phyloP scores from a whole-genome alignment of 352 stramenopile species.

The Phytophthora pini region DNA sequence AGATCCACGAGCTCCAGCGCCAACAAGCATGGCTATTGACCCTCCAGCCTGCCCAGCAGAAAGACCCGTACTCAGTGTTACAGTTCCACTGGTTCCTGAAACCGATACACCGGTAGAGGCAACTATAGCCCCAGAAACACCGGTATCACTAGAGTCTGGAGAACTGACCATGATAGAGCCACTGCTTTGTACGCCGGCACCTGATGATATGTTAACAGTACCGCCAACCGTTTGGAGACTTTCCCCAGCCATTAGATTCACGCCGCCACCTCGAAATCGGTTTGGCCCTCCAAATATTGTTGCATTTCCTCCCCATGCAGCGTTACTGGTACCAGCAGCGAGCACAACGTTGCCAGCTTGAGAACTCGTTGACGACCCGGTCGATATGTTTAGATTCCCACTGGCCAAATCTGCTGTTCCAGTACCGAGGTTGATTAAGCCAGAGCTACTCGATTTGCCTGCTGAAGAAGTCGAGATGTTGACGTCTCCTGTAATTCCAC shows the following conservation, averaged over 20 bases:
- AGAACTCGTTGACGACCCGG: slow-evolving; percentile 23
- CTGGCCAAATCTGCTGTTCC: slow-evolving; percentile 27
- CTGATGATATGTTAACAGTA: slow-evolving; percentile 26
- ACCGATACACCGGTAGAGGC: slow-evolving; percentile 18
- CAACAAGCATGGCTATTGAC: slow-evolving; percentile 32
- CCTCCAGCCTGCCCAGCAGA: slow-evolving; percentile 26
- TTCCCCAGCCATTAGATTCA: slow-evolving; percentile 24
- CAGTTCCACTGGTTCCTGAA: slow-evolving; percentile 33
- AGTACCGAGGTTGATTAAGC: slow-evolving; percentile 29
- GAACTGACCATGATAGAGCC: slow-evolving; percentile 17
- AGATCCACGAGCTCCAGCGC: slow-evolving; percentile 21
- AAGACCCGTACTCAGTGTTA: slow-evolving; percentile 29
- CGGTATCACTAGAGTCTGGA: slow-evolving; percentile 21
- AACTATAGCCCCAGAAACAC: slow-evolving; percentile 26
- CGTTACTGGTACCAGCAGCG: slow-evolving; percentile 30
- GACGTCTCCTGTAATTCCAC: slow-evolving; percentile 30
- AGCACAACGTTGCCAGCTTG: slow-evolving; percentile 31
- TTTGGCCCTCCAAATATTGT: slow-evolving; percentile 24
- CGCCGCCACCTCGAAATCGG: slow-evolving; percentile 19
- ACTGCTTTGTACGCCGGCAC: slow-evolving; percentile 16
- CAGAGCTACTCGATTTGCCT: slow-evolving; percentile 27
- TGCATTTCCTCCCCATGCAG: slow-evolving; percentile 28
- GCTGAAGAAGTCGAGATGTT: slow-evolving; percentile 27
- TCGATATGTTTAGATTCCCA: slow-evolving; percentile 21
- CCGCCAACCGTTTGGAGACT: slow-evolving; percentile 21